Evolutionary conservation across 257 asterid genomes (phyloP).

Genomic region (Salvia rosmarinus): DNA sequence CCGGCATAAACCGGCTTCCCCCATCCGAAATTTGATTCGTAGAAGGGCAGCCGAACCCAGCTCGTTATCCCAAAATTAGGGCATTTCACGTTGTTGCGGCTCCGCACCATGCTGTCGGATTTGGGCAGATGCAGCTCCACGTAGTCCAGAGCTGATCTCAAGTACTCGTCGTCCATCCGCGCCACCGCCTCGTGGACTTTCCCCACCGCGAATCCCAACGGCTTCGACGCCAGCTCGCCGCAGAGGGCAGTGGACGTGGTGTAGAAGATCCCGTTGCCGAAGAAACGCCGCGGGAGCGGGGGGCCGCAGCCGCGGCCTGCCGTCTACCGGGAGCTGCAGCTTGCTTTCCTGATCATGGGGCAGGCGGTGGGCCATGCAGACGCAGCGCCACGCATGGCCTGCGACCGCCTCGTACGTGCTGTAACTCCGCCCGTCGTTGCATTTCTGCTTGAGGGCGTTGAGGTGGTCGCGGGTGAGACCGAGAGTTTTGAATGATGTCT

Average conservation of each 20-base stretch:
- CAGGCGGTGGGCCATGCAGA: conserved; percentile 60
- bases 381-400: conserved; percentile 74
- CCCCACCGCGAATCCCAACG: conserved; percentile 45
- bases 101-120: conserved; percentile 35
- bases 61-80: conserved; percentile 63
- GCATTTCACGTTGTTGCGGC: conserved; percentile 42
- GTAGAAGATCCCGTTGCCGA: conserved; percentile 59
- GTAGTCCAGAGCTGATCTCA: conserved; percentile 66
- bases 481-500: conserved; percentile 43
- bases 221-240: conserved; percentile 55
- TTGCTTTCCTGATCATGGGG: conserved; percentile 54
- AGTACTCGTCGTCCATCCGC: conserved; percentile 52
- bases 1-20: conserved; percentile 63
- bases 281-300: conserved; percentile 60
- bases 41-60: conserved; percentile 60
- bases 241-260: conserved; percentile 50
- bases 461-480: conserved; percentile 55
- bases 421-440: conserved; percentile 54
- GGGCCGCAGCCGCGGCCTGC: conserved; percentile 55
- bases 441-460: conserved; percentile 53
- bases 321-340: conserved; percentile 59
- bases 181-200: conserved; percentile 56
- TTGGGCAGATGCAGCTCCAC: conserved; percentile 54
- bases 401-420: conserved; percentile 69
- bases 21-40: conserved; percentile 72